phyloP scores from a whole-genome alignment of 192 early-diverging fungal species.

The Thamnidium elegans region DNA sequence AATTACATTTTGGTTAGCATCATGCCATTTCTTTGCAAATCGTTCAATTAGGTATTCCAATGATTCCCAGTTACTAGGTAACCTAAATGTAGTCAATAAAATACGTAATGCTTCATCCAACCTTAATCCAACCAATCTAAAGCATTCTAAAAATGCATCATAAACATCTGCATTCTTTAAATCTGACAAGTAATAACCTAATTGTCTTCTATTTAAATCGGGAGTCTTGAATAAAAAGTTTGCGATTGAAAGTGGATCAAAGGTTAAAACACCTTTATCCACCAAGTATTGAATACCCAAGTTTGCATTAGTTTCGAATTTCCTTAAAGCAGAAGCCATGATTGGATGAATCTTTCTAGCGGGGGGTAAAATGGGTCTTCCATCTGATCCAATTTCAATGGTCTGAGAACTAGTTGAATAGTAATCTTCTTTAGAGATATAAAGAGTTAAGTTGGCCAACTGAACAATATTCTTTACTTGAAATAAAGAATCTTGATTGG shows the following conservation, averaged over 20 bases:
- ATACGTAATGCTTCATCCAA: slow-evolving; percentile 61
- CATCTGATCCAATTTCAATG: not conserved
- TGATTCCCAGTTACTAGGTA: slow-evolving; percentile 46
- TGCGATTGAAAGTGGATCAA: slow-evolving; percentile 60
- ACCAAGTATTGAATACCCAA: slow-evolving; percentile 56
- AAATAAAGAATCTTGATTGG: slow-evolving; percentile 46
- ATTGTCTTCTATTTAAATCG: slow-evolving; percentile 52
- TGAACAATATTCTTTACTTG: slow-evolving; percentile 56
- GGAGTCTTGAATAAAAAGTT: slow-evolving; percentile 67
- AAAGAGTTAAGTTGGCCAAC: slow-evolving; percentile 43
- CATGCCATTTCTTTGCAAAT: slow-evolving; percentile 63
- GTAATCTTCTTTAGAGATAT: slow-evolving; percentile 36
- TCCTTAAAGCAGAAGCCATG: slow-evolving; percentile 54
- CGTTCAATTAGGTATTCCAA: slow-evolving; percentile 55
- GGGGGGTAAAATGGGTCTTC: slow-evolving; percentile 23
- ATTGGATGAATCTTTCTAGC: slow-evolving; percentile 54
- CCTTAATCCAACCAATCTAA: slow-evolving; percentile 50
- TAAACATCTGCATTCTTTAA: slow-evolving; percentile 55
- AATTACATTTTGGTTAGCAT: slow-evolving; percentile 55
- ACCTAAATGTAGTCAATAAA: slow-evolving; percentile 47
- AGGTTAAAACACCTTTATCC: slow-evolving; percentile 49
- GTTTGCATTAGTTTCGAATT: slow-evolving; percentile 58
- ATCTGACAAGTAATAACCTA: slow-evolving; percentile 56
- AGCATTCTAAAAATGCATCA: slow-evolving; percentile 52
- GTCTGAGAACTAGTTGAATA: not conserved